These are phyloP conservation scores for Geotrichum reessii DNA, from an alignment of 1,139 yeast genomes.

Conservation along the genomic window DNA sequence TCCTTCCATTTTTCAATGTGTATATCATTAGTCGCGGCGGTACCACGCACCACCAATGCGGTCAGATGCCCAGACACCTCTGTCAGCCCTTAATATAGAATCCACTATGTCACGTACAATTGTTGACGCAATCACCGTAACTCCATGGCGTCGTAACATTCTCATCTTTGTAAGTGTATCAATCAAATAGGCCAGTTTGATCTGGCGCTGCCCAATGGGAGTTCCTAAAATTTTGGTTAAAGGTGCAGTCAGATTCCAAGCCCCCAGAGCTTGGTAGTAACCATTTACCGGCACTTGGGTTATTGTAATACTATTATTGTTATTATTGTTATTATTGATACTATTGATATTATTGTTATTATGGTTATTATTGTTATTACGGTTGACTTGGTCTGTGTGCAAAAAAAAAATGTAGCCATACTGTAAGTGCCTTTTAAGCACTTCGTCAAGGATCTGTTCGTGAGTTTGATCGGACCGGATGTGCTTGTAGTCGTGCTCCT, in stretches of 20 bases:
- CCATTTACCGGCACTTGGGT: background rate
- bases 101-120: slow-evolving; percentile 1
- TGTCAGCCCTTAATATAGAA: background rate
- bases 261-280: slow-evolving; percentile 5
- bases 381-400: background rate
- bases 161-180: background rate
- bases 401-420: background rate
- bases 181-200: background rate
- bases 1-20: too few relatives aligned
- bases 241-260: background rate
- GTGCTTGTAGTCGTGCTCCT: background rate
- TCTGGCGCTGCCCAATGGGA: background rate
- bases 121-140: background rate
- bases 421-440: background rate
- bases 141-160: background rate
- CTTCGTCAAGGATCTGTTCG: background rate
- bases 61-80: background rate
- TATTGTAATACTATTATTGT: too few relatives aligned
- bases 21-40: background rate
- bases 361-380: too few relatives aligned
- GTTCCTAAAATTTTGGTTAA: background rate
- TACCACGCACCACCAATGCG: background rate
- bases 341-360: too few relatives aligned
- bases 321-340: too few relatives aligned
- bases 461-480: background rate